Percentiles rank a stretch among this genome's conserved stretches.
Evolutionary conservation across 2,329 filamentous ascomycete genomes (phyloP).

Genomic region (Seiridium cupressi): DNA sequence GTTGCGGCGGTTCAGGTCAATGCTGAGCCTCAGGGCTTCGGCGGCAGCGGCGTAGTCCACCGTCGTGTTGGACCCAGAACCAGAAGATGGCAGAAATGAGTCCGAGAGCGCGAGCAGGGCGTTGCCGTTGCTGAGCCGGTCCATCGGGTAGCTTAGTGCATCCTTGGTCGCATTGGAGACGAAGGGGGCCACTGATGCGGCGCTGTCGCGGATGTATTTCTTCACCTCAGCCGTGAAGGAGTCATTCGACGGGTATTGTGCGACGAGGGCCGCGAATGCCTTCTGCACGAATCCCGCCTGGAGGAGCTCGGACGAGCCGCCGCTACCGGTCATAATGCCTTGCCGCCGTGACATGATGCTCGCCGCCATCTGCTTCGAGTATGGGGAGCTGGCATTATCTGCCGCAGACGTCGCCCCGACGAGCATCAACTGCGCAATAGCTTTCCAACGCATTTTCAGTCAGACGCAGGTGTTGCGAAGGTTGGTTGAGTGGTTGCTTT

Average conservation of each 20-base stretch:
- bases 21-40: constrained; percentile 23
- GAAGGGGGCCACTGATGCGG: constrained; percentile 22
- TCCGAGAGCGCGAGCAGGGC: constrained; percentile 19
- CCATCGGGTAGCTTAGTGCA: constrained; percentile 26
- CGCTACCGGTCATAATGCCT: constrained; percentile 27
- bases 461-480: too few species aligned
- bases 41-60: constrained; percentile 13
- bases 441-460: neutral
- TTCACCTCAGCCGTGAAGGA: constrained; percentile 8
- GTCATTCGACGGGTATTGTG: constrained; percentile 18
- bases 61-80: neutral
- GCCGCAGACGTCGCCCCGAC: neutral
- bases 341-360: constrained; percentile 31
- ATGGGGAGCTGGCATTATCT: neutral
- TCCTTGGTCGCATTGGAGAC: constrained; percentile 22
- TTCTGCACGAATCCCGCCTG: constrained; percentile 31
- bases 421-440: neutral
- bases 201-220: constrained; percentile 23
- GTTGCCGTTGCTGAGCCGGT: constrained; percentile 29
- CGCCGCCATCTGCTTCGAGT: constrained; percentile 27
- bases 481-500: too few species aligned
- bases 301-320: constrained; percentile 25
- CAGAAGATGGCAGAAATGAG: neutral
- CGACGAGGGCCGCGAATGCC: constrained; percentile 23
- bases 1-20: constrained; percentile 30